These are phyloP conservation scores for Salmacisia buchloeana DNA, from an alignment of 1,284 basidiomycete genomes.

Conservation along the genomic window DNA sequence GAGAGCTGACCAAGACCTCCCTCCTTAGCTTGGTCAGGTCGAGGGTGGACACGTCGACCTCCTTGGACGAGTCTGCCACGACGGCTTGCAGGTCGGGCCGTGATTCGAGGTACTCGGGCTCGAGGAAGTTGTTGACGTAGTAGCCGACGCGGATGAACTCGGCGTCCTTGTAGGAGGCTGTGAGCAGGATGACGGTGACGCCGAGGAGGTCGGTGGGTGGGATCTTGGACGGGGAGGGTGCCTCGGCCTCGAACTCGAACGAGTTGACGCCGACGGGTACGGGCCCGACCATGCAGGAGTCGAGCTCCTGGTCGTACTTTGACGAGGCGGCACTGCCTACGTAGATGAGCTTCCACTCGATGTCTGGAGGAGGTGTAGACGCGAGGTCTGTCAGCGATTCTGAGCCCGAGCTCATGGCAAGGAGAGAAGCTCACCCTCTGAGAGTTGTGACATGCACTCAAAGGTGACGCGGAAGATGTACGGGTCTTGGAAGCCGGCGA, in stretches of 20 bases:
- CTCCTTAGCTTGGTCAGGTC: constrained; percentile 63
- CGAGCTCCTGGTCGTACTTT: constrained; percentile 88
- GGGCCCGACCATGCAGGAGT: constrained; percentile 71
- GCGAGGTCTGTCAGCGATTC: not conserved
- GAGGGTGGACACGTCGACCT: too few relatives aligned
- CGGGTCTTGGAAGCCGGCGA: constrained; percentile 58
- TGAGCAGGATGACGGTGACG: constrained; percentile 82
- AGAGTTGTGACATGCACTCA: constrained; percentile 87
- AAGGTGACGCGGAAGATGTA: constrained; percentile 96
- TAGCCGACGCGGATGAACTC: constrained; percentile 99
- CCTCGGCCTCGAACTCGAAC: constrained; percentile 76
- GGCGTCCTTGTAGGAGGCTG: constrained; percentile 79
- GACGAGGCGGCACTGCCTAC: constrained; percentile 89
- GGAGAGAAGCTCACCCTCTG: constrained; percentile 66
- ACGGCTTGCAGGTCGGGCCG: constrained; percentile 40
- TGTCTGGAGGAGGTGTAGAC: constrained; percentile 59
- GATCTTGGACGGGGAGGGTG: constrained; percentile 61
- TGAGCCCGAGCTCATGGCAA: not conserved
- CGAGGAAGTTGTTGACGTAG: constrained; percentile 98
- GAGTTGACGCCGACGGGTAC: constrained; percentile 80
- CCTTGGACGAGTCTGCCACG: not conserved
- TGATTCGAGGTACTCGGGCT: constrained; percentile 80
- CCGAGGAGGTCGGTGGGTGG: constrained; percentile 78
- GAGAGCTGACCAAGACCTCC: constrained; percentile 80
- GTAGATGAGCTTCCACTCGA: constrained; percentile 96